phyloP scores from a whole-genome alignment of 2,329 filamentous ascomycete species.

The Clonostachys rosea region DNA sequence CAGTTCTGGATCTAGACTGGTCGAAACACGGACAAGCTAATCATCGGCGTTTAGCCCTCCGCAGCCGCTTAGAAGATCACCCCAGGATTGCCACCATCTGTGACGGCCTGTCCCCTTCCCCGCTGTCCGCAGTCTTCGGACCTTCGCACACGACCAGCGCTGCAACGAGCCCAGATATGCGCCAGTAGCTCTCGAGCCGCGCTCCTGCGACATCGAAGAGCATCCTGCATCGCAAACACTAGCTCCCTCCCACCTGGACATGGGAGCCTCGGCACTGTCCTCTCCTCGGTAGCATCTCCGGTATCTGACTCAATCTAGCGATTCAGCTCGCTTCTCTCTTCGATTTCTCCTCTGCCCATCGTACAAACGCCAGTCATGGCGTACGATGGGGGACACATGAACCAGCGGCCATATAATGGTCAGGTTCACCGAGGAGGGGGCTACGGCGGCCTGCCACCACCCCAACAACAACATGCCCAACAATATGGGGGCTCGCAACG shows the following conservation, averaged over 20 bases:
- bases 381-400: constrained; percentile 40
- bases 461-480: constrained; percentile 22
- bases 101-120: no score
- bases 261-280: no score
- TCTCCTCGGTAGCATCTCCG: not conserved
- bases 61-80: no score
- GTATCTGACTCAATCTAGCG: not conserved
- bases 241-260: no score
- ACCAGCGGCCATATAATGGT: constrained; percentile 42
- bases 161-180: not conserved
- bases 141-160: no score
- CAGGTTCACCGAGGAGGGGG: constrained; percentile 30
- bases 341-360: not conserved
- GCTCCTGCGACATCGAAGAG: not conserved
- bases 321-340: not conserved
- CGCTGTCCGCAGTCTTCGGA: no score
- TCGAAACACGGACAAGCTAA: no score
- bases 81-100: no score
- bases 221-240: no score
- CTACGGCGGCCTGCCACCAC: constrained; percentile 19
- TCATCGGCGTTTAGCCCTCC: no score
- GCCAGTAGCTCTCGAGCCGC: not conserved
- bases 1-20: no score
- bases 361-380: constrained; percentile 30
- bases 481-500: constrained; percentile 17